These are phyloP conservation scores for Penicillium sp. DNA, from an alignment of 2,329 filamentous ascomycete genomes.

Conservation along the genomic window DNA sequence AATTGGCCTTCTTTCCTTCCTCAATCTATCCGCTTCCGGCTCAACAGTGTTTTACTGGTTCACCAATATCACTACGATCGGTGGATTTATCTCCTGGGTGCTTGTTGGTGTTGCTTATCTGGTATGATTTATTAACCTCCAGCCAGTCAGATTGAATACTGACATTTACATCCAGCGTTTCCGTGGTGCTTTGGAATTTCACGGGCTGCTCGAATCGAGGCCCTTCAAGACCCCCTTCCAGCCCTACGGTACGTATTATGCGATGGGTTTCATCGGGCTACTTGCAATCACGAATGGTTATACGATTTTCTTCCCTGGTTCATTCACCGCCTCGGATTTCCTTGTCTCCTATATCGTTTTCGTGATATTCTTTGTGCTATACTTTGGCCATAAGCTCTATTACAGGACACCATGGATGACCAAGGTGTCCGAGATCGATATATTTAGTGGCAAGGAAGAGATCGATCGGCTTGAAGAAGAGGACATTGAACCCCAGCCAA, in stretches of 20 bases:
- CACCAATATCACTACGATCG: slow-evolving; percentile 43
- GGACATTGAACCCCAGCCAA: slow-evolving; percentile 43
- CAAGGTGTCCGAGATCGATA: slow-evolving; percentile 44
- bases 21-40: slow-evolving; percentile 40
- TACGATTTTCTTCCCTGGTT: slow-evolving; percentile 53
- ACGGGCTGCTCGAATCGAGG: slow-evolving; percentile 46
- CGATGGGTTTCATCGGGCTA: slow-evolving; percentile 49
- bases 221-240: slow-evolving; percentile 55
- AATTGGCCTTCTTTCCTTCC: slow-evolving; percentile 36
- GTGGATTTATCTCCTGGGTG: slow-evolving; percentile 44
- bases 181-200: slow-evolving; percentile 54
- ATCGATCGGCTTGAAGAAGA: slow-evolving; percentile 47
- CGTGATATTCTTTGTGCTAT: slow-evolving; percentile 51
- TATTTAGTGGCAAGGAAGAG: slow-evolving; percentile 48
- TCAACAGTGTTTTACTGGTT: slow-evolving; percentile 46
- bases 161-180: slow-evolving; percentile 47
- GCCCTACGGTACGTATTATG: slow-evolving; percentile 56
- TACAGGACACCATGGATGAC: slow-evolving; percentile 35
- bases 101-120: slow-evolving; percentile 49
- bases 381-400: slow-evolving; percentile 39
- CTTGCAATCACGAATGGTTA: slow-evolving; percentile 61
- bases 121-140: slow-evolving; percentile 36
- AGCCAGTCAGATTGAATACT: slow-evolving; percentile 36
- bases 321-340: slow-evolving; percentile 52
- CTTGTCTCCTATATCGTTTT: slow-evolving; percentile 58